Percentiles rank a stretch among this genome's conserved stretches.
Evolutionary conservation across 331 rosid genomes (phyloP).

Genomic region (Pyrus hybrid): DNA sequence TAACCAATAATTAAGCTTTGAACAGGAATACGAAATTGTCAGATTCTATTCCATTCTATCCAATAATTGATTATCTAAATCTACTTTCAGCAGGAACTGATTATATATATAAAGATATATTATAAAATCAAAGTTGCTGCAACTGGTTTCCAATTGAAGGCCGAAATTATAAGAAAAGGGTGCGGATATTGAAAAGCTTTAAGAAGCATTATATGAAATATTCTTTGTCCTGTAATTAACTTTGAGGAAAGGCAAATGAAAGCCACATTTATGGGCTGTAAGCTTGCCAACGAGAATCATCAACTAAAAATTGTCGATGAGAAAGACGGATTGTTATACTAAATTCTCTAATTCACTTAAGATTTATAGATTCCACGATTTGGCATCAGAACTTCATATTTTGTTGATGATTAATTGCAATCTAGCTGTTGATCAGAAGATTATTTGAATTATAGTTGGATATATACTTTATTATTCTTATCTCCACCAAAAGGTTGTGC

Average conservation of each 20-base stretch:
- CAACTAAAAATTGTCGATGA: conserved; percentile 9
- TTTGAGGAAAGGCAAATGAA: conserved; percentile 54
- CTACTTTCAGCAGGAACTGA: conserved; percentile 7
- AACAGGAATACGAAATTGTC: conserved; percentile 10
- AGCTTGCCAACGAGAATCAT: conserved; percentile 37
- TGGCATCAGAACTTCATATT: conserved; percentile 33
- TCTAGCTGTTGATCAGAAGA: conserved; percentile 25
- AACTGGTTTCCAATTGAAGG: conserved; percentile 34
- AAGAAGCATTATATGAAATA: conserved; percentile 39
- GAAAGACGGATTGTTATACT: conserved; percentile 29
- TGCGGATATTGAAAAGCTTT: conserved; percentile 18
- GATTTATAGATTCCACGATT: conserved; percentile 18
- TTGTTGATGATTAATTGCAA: conserved; percentile 2
- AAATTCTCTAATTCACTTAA: conserved; percentile 32
- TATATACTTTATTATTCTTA: conserved; percentile 4
- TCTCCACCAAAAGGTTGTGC: conserved; percentile 10
- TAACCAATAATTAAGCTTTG: background rate
- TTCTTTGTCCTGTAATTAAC: conserved; percentile 27
- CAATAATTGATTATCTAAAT: conserved; percentile 20
- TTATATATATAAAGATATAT: background rate
- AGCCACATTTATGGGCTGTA: conserved; percentile 54
- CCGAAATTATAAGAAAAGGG: background rate
- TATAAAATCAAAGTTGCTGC: conserved; percentile 28
- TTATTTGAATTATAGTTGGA: conserved; percentile 7
- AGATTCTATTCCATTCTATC: conserved; percentile 38